Conservation (phyloP, 2,329 filamentous ascomycete species). For the Paracorniculantispora psalliotae region DNA sequence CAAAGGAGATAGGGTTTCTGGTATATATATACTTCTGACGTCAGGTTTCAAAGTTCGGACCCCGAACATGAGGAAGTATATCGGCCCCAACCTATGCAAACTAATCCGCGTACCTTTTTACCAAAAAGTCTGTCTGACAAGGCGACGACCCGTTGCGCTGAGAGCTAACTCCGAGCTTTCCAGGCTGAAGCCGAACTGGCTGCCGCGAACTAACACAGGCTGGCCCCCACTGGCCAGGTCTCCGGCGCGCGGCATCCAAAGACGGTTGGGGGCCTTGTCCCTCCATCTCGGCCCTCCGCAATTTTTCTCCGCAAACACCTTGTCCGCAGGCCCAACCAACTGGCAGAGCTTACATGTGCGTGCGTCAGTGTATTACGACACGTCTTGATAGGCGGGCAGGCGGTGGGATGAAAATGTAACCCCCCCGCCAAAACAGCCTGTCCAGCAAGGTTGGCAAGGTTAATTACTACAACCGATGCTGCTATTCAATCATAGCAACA, state of each 20-base stretch:
- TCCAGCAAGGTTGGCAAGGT: not conserved
- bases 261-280: no score
- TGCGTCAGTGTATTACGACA: slow-evolving; percentile 7
- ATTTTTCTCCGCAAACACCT: not conserved
- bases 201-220: no score
- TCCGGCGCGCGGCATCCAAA: no score
- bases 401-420: not conserved
- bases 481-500: not conserved
- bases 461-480: not conserved
- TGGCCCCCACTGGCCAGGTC: no score
- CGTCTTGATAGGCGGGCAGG: not conserved
- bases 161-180: not conserved
- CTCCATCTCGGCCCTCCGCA: slow-evolving; percentile 8
- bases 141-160: not conserved
- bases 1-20: no score
- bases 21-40: no score
- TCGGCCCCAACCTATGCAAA: no score
- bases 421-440: not conserved
- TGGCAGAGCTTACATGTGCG: not conserved
- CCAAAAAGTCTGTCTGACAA: not conserved
- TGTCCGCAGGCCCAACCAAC: not conserved
- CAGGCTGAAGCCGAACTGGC: not conserved
- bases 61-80: no score
- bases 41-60: no score
- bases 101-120: no score